Evolutionary conservation across 2,329 filamentous ascomycete species (phyloP).

Genomic region (Aspergillus calidoustus): DNA sequence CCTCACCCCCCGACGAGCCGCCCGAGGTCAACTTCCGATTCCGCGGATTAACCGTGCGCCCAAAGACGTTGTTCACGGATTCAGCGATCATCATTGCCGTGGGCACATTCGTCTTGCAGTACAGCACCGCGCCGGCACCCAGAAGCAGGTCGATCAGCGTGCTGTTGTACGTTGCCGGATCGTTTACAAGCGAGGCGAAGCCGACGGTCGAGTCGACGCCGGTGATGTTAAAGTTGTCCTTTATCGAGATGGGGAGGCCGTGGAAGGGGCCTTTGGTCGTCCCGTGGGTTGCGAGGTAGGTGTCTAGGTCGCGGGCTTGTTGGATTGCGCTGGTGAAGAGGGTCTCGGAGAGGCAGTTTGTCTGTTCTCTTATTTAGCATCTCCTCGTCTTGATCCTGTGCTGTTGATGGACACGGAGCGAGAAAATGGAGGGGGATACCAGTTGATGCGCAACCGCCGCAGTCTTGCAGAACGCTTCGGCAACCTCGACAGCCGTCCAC

Average conservation of each 20-base stretch:
- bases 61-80: slow-evolving; percentile 49
- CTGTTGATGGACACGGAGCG: neutral
- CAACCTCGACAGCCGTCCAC: slow-evolving; percentile 59
- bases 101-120: slow-evolving; percentile 47
- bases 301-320: slow-evolving; percentile 58
- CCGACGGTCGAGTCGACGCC: slow-evolving; percentile 30
- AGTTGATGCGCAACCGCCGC: slow-evolving; percentile 61
- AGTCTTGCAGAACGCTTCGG: slow-evolving; percentile 59
- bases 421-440: slow-evolving; percentile 33
- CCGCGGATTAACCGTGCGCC: slow-evolving; percentile 44
- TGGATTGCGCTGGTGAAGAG: slow-evolving; percentile 59
- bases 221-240: slow-evolving; percentile 45
- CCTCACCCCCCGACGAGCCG: slow-evolving; percentile 43
- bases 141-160: slow-evolving; percentile 45
- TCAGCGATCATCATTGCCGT: slow-evolving; percentile 52
- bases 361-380: slow-evolving; percentile 40
- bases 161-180: slow-evolving; percentile 27
- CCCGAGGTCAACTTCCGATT: slow-evolving; percentile 41
- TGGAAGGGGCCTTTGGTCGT: slow-evolving; percentile 46
- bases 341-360: slow-evolving; percentile 64
- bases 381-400: neutral
- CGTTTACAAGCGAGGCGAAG: slow-evolving; percentile 25
- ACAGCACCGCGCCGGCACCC: slow-evolving; percentile 48
- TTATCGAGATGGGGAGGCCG: slow-evolving; percentile 48
- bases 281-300: slow-evolving; percentile 50